Evolutionary conservation across 768 basidiomycete genomes (phyloP).

Genomic region (Heimioporus sp.): DNA sequence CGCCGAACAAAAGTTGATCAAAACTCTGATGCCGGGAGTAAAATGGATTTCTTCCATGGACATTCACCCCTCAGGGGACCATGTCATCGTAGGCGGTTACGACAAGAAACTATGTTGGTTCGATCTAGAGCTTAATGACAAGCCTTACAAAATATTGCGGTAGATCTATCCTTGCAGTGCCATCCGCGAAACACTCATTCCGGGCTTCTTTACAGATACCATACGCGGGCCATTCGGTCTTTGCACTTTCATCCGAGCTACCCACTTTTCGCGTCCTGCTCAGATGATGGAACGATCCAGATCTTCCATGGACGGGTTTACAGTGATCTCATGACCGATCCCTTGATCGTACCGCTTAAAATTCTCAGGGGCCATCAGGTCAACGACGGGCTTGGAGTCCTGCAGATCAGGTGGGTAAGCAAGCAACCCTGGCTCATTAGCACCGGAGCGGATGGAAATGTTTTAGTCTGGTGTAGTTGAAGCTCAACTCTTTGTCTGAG

Average conservation of each 20-base stretch:
- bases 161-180: constrained; percentile 27
- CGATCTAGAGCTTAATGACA: constrained; percentile 93
- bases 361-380: constrained; percentile 91
- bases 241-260: constrained; percentile 92
- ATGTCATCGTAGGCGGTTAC: constrained; percentile 96
- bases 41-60: constrained; percentile 98
- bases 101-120: constrained; percentile 99
- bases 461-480: constrained; percentile 85
- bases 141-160: constrained; percentile 96
- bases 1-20: constrained; percentile 87
- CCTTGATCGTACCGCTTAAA: constrained; percentile 95
- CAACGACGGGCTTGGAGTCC: constrained; percentile 83
- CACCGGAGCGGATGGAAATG: constrained; percentile 89
- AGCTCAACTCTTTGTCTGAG: constrained; percentile 29
- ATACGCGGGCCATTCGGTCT: constrained; percentile 89
- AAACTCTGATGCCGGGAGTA: constrained; percentile 92
- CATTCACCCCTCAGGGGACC: constrained; percentile 92
- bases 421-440: constrained; percentile 92
- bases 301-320: constrained; percentile 96
- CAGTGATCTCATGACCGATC: constrained; percentile 94
- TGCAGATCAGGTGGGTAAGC: constrained; percentile 87
- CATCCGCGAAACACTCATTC: constrained; percentile 11
- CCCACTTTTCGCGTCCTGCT: constrained; percentile 94
- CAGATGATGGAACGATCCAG: constrained; percentile 96
- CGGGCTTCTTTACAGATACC: constrained; percentile 59